phyloP scores from a whole-genome alignment of 768 basidiomycete genomes.

The Tulasnella sp. region DNA sequence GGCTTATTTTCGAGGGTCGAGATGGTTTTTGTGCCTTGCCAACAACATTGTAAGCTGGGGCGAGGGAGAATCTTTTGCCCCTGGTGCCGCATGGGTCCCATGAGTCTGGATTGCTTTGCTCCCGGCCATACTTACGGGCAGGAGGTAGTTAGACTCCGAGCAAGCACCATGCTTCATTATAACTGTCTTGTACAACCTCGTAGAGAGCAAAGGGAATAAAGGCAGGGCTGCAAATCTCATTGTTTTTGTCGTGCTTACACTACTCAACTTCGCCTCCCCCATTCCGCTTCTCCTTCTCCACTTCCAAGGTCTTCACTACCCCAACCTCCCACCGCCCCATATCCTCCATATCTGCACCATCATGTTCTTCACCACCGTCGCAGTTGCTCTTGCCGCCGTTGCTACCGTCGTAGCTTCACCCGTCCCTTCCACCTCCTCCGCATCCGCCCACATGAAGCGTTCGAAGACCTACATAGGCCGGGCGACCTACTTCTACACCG shows the following conservation, averaged over 20 bases:
- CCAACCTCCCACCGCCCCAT: neutral
- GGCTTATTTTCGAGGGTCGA: neutral
- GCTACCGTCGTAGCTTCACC: neutral
- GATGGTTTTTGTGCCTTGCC: neutral
- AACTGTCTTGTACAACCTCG: too few species aligned
- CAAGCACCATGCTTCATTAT: too few species aligned
- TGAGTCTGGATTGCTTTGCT: too few species aligned
- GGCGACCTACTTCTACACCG: conserved; percentile 11
- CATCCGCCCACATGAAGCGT: neutral
- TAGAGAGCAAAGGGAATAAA: too few species aligned
- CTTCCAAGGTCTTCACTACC: neutral
- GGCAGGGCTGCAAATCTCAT: neutral
- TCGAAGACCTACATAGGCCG: neutral
- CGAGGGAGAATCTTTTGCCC: too few species aligned
- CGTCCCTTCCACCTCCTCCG: neutral
- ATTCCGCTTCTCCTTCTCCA: neutral
- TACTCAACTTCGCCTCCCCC: neutral
- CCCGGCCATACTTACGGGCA: too few species aligned
- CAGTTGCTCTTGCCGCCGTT: neutral
- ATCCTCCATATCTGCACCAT: neutral
- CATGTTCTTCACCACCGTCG: neutral
- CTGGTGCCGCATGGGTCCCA: too few species aligned
- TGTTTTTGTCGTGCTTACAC: neutral
- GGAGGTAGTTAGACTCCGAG: too few species aligned
- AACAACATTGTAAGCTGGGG: too few species aligned